phyloP scores from a whole-genome alignment of 2,329 filamentous ascomycete species.

The Thelonectria rubi region DNA sequence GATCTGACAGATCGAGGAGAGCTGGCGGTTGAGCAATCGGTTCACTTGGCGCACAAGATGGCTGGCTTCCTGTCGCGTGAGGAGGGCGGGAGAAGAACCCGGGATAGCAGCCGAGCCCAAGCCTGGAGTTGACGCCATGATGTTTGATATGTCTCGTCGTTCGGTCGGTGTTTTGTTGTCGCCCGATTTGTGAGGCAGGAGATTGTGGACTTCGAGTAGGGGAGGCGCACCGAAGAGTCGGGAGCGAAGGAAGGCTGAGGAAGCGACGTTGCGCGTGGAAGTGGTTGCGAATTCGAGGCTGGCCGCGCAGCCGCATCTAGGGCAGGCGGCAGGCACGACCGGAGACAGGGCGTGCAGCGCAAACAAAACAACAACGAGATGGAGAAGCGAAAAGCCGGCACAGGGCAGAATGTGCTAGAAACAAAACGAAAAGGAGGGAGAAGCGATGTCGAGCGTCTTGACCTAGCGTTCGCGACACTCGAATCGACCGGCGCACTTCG shows the following conservation, averaged over 20 bases:
- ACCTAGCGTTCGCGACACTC: conserved; percentile 12
- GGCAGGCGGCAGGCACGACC: conserved; percentile 31
- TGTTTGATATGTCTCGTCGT: conserved; percentile 6
- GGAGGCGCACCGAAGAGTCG: background rate
- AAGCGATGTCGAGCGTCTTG: background rate
- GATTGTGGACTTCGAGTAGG: background rate
- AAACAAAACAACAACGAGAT: background rate
- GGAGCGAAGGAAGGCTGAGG: conserved; percentile 1
- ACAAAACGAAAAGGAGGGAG: background rate
- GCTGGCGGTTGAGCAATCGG: conserved; percentile 66
- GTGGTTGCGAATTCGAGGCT: conserved; percentile 26
- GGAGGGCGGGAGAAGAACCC: conserved; percentile 36
- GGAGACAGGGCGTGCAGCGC: conserved; percentile 10
- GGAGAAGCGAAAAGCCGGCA: background rate
- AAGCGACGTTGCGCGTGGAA: conserved; percentile 28
- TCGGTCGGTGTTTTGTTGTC: background rate
- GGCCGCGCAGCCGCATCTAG: conserved; percentile 43
- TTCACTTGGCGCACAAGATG: conserved; percentile 56
- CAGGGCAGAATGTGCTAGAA: background rate
- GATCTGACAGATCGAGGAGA: conserved; percentile 78
- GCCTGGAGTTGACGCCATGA: conserved; percentile 39
- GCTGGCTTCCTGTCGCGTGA: conserved; percentile 54
- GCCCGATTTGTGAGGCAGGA: conserved; percentile 13
- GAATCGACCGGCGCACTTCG: conserved; percentile 29
- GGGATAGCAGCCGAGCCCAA: conserved; percentile 32